Evolutionary conservation across 331 rosid genomes (phyloP).

Genomic region (Malus hybrid): DNA sequence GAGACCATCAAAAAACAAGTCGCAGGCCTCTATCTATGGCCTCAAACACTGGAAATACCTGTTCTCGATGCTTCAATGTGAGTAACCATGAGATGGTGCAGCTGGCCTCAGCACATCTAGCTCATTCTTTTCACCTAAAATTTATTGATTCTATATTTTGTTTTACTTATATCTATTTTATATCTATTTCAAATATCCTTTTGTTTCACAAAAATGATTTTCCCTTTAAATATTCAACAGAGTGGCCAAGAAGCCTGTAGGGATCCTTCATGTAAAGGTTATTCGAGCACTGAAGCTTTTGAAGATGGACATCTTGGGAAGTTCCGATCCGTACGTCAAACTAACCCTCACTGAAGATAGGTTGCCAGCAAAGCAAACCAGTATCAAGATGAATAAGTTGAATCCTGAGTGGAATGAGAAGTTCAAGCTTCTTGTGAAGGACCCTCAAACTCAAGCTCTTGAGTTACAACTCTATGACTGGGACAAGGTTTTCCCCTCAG

Average conservation of each 20-base stretch:
- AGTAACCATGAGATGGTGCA: slow-evolving; percentile 14
- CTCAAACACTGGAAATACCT: slow-evolving; percentile 62
- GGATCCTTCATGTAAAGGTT: slow-evolving; percentile 84
- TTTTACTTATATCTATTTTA: not conserved
- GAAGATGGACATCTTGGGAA: slow-evolving; percentile 78
- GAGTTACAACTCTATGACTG: slow-evolving; percentile 83
- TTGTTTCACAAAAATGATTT: not conserved
- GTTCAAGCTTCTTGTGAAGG: slow-evolving; percentile 72
- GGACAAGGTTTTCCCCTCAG: slow-evolving; percentile 63
- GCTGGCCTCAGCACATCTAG: not conserved
- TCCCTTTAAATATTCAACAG: slow-evolving; percentile 12
- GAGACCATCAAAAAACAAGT: slow-evolving; percentile 64
- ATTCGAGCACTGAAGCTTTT: slow-evolving; percentile 65
- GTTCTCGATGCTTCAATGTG: slow-evolving; percentile 67
- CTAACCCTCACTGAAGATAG: slow-evolving; percentile 66
- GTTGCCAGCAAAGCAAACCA: slow-evolving; percentile 64
- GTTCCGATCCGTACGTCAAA: slow-evolving; percentile 91
- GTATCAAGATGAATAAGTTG: slow-evolving; percentile 63
- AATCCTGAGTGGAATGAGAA: slow-evolving; percentile 91
- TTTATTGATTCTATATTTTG: not conserved
- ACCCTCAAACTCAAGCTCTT: slow-evolving; percentile 75
- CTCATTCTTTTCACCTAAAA: not conserved
- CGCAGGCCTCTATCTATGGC: slow-evolving; percentile 79
- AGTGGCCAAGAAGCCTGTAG: slow-evolving; percentile 82
- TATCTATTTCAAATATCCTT: not conserved